Base-by-base conservation (phyloP, 768 basidiomycete species). In the Lactarius sp. region DNA sequence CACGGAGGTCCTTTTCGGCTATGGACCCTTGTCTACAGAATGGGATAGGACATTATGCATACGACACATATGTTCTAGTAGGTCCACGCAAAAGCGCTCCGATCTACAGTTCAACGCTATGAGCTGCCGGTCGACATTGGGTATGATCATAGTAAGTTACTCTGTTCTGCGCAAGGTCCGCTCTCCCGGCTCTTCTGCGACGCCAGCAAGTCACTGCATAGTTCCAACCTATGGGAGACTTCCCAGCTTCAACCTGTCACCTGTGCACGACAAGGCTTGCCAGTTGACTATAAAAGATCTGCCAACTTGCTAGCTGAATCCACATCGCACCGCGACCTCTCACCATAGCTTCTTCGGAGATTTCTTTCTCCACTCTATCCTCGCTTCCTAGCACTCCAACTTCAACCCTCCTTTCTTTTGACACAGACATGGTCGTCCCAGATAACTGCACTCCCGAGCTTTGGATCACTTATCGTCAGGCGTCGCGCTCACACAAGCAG, bases 391-490 rank as follows among this genome's bases (percentile, higher is more conserved):
- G 31, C 33, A 52, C 58, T 20, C 44, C 56, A 31, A 47, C 50
- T 16, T 56, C 65, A 1, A 51, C 52, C 6, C 10, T 52, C 22
- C 22, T 18, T 10, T 49, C 42, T 39, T 13, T 66, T 13, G 20
- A 47, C 52, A 10, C 58, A 31, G 47, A 58, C 34, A 55, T 61
- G 60, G 41, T 46, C 41, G 27, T 36, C 6, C 13, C 56, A 27
- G 64, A 58, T 61, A 70, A 68, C 16, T 36, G 37, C 9, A 22
- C 13, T n/a, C 3, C 52, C 3, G 79, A 81, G 69, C 74, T 81
- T 70, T 80, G 79, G 79, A 73, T 81, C 59, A 75, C 77, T 60
- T 81, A 80, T 73, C 77, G 79, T 66, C 76, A 80, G 66, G 75
- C 74, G 44, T 82, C 80, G 51, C 79, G 79, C 54, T 70, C 69